phyloP scores from a whole-genome alignment of 2,329 filamentous ascomycete genomes.

The Aspergillus alliaceus region DNA sequence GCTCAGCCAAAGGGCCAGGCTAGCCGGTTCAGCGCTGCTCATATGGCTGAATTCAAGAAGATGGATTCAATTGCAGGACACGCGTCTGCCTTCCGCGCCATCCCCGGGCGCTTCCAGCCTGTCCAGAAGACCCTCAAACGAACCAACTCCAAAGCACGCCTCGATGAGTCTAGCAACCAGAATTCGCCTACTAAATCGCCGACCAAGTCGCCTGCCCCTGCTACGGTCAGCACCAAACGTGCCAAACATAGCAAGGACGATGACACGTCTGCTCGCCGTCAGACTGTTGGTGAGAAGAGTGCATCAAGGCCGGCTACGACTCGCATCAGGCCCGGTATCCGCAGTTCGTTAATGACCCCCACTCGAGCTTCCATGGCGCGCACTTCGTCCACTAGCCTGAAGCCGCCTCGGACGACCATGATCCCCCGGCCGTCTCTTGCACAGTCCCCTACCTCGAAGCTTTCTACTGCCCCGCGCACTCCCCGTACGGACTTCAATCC shows the following conservation, averaged over 20 bases:
- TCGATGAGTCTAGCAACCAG: slow-evolving; percentile 59
- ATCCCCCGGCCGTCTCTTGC: slow-evolving; percentile 50
- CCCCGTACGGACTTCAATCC: slow-evolving; percentile 49
- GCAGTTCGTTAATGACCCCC: slow-evolving; percentile 68
- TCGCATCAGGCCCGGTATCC: slow-evolving; percentile 47
- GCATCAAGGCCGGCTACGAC: slow-evolving; percentile 24
- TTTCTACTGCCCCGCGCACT: slow-evolving; percentile 45
- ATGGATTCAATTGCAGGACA: slow-evolving; percentile 96
- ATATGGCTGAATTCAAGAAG: slow-evolving; percentile 89
- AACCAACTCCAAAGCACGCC: slow-evolving; percentile 61
- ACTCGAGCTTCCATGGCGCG: slow-evolving; percentile 73
- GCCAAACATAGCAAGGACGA: slow-evolving; percentile 66
- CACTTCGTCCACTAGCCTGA: slow-evolving; percentile 49
- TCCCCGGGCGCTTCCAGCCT: slow-evolving; percentile 44
- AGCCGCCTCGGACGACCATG: slow-evolving; percentile 55
- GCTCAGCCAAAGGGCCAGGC: slow-evolving; percentile 77
- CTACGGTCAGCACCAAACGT: slow-evolving; percentile 63
- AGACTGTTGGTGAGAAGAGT: slow-evolving; percentile 20
- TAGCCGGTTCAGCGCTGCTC: slow-evolving; percentile 77
- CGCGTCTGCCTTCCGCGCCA: slow-evolving; percentile 67
- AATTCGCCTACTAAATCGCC: slow-evolving; percentile 38
- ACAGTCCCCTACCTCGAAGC: slow-evolving; percentile 55
- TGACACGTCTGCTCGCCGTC: slow-evolving; percentile 65
- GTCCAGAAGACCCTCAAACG: slow-evolving; percentile 50
- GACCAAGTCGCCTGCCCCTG: slow-evolving; percentile 28